Evolutionary conservation across 2,329 filamentous ascomycete genomes (phyloP).

Genomic region (Microdochium bolleyi): DNA sequence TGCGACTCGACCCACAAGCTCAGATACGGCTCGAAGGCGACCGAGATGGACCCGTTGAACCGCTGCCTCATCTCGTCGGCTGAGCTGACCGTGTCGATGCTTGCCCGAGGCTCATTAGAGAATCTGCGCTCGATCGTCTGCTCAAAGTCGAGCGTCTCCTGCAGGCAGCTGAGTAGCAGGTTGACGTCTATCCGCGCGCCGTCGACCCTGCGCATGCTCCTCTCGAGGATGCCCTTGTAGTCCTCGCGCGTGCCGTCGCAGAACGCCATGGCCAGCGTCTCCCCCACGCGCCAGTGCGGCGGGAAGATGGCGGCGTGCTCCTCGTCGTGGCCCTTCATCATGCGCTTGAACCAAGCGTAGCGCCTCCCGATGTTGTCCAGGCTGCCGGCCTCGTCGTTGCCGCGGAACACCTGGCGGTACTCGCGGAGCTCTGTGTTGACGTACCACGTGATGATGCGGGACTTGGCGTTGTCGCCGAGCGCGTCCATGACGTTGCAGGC

Average conservation of each 20-base stretch:
- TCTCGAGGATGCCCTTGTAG: constrained; percentile 86
- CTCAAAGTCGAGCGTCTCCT: constrained; percentile 96
- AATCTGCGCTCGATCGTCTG: constrained; percentile 84
- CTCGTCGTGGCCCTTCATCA: constrained; percentile 91
- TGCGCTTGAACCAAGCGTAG: constrained; percentile 94
- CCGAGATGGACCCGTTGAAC: constrained; percentile 87
- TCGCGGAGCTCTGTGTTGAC: constrained; percentile 94
- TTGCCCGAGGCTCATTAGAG: constrained; percentile 62
- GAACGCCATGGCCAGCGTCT: constrained; percentile 83
- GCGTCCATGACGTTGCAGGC: constrained; percentile 93
- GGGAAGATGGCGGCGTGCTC: constrained; percentile 89
- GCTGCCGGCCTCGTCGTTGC: constrained; percentile 92
- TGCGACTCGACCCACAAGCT: constrained; percentile 97
- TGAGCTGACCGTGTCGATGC: constrained; percentile 83
- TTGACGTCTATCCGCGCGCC: constrained; percentile 84
- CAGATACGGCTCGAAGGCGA: constrained; percentile 94
- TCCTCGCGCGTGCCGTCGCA: constrained; percentile 95
- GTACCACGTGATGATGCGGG: constrained; percentile 87
- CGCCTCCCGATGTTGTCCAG: constrained; percentile 92
- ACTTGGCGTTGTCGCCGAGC: constrained; percentile 76
- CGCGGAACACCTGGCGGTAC: constrained; percentile 90
- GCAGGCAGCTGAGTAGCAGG: constrained; percentile 76
- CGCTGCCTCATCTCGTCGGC: constrained; percentile 66
- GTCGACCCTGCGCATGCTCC: constrained; percentile 71
- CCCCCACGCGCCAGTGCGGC: constrained; percentile 78